phyloP scores from a whole-genome alignment of 2,329 filamentous ascomycete species.

The Diaporthe citrichinensis region DNA sequence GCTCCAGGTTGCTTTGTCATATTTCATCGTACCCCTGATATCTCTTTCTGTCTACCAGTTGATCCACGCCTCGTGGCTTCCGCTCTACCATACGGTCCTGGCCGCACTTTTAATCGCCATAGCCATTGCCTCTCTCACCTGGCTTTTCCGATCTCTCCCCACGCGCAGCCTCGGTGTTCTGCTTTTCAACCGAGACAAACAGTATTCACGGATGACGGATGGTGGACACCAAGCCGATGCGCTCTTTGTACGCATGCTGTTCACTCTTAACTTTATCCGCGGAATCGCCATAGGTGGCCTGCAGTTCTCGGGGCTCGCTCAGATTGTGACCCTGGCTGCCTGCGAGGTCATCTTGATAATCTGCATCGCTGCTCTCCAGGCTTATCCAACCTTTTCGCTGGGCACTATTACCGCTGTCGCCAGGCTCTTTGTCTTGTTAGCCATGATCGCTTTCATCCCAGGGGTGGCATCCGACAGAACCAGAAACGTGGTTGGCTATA shows the following conservation, averaged over 20 bases:
- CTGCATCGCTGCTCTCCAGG: constrained; percentile 75
- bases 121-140: constrained; percentile 46
- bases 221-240: not conserved
- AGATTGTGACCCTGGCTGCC: constrained; percentile 77
- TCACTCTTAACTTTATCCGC: constrained; percentile 1
- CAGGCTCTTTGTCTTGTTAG: not conserved
- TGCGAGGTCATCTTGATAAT: constrained; percentile 78
- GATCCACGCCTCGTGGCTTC: not conserved
- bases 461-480: constrained; percentile 1
- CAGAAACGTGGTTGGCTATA: not conserved
- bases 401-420: constrained; percentile 74
- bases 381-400: constrained; percentile 75
- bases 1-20: constrained; percentile 78
- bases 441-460: not conserved
- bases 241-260: constrained; percentile 4
- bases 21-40: constrained; percentile 80
- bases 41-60: constrained; percentile 52
- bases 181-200: constrained; percentile 24
- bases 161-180: constrained; percentile 47
- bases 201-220: constrained; percentile 3
- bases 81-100: not conserved
- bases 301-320: constrained; percentile 60
- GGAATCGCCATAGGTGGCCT: constrained; percentile 9
- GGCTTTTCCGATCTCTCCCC: constrained; percentile 47
- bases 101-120: constrained; percentile 43